These are phyloP conservation scores for Dicorynia guianensis DNA, from an alignment of 306 rosid genomes.

Conservation along the genomic window DNA sequence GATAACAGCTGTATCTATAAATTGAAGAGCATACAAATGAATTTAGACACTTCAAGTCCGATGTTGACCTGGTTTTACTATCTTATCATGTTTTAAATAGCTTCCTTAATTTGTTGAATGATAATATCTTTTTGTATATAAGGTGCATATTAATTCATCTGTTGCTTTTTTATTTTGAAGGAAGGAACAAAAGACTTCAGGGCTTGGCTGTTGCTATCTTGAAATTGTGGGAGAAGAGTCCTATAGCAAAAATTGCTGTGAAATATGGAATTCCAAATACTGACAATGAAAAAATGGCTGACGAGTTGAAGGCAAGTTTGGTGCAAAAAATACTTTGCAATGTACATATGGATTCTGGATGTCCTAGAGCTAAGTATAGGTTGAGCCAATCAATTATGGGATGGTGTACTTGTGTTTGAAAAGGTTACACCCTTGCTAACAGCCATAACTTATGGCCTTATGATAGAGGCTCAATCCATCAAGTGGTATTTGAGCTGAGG, in stretches of 20 bases:
- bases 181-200: slow-evolving; percentile 83
- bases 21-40: neutral
- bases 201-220: slow-evolving; percentile 85
- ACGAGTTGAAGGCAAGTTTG: slow-evolving; percentile 80
- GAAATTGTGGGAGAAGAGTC: slow-evolving; percentile 89
- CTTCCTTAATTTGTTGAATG: neutral
- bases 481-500: no score
- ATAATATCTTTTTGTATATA: slow-evolving; percentile 30
- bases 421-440: no score
- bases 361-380: slow-evolving; percentile 28
- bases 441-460: no score
- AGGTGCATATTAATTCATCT: slow-evolving; percentile 24
- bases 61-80: neutral
- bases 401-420: no score
- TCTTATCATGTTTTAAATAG: neutral
- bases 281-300: slow-evolving; percentile 74
- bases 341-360: slow-evolving; percentile 24
- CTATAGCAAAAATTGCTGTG: slow-evolving; percentile 75
- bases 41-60: neutral
- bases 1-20: neutral
- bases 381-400: slow-evolving; percentile 1
- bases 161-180: slow-evolving; percentile 50
- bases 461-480: no score
- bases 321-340: slow-evolving; percentile 24
- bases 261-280: slow-evolving; percentile 80